Evolutionary conservation across 2,329 filamentous ascomycete genomes (phyloP), one percentile per base, ranked within the genome.

Genomic region (Penicillium sp.): DNA sequence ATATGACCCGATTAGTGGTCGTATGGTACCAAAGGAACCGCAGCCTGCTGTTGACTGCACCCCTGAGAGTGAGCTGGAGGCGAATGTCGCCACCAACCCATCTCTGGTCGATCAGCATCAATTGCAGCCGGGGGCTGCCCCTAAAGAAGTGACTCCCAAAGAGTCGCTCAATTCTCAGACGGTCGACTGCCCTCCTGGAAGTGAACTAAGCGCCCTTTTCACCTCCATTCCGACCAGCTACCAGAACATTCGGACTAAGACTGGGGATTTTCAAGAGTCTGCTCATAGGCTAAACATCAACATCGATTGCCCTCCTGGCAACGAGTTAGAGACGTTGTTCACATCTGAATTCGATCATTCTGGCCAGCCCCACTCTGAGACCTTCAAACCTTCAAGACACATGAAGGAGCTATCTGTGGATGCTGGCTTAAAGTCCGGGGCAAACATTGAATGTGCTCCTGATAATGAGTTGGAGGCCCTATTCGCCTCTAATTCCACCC

Each of bases 1-100:
- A 48, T 77, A 76, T 57, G 76, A 78, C 40, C 75, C 75, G 8
- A 73, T 78, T 31, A 74, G 68, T 53, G 73, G 74, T 29, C 69
- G 74, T 22, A 78, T 77, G 70, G 63, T 71, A 7, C 70, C 65
- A 2, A 60, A 59, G 47, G 44, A 54, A 46, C 53, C 26, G 11
- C 37, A 43, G 7, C 25, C 18, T 4, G 25, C 27, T 6, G 29
- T 53, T 20, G 57, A 49, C 25, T 49, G 27, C n/a, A 49, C 49
- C 8, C 47, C 31, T 15, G 58, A 42, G 14, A 53, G 45, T 23
- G 51, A 63, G 46, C 43, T 59, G 2, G 55, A 61, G 40, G 54
- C 57, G 8, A 57, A 57, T 12, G 45, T 55, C 11, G 54, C 45
- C 1, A 53, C 55, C 15, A 43, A 43, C 4, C 42, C 61, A 6